phyloP scores from a whole-genome alignment of 176 grass and related monocot species.

The Cenchrus americanus region DNA sequence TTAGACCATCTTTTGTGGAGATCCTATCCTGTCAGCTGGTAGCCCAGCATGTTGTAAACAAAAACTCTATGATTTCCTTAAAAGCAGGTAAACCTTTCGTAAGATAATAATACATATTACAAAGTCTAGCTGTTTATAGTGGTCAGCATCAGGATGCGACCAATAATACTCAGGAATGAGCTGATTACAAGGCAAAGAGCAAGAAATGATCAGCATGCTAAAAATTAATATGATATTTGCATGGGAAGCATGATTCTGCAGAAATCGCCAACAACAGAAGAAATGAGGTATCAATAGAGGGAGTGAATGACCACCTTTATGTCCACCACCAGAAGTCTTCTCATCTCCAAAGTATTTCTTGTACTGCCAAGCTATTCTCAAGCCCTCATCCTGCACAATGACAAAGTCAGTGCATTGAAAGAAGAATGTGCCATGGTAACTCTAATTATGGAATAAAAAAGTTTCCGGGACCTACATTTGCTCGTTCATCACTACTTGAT shows the following conservation, averaged over 20 bases:
- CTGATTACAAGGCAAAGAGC: background rate
- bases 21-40: too few relatives aligned
- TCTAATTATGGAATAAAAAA: background rate
- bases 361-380: slow-evolving; percentile 98
- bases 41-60: too few relatives aligned
- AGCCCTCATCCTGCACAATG: slow-evolving; percentile 66
- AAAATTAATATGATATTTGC: background rate
- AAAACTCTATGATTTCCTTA: too few relatives aligned
- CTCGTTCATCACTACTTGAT: slow-evolving; percentile 36
- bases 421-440: background rate
- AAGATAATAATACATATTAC: too few relatives aligned
- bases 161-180: background rate
- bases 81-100: too few relatives aligned
- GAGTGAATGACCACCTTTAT: slow-evolving; percentile 46
- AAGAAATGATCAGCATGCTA: background rate
- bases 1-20: too few relatives aligned
- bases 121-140: background rate
- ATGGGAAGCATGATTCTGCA: background rate
- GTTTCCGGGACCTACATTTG: slow-evolving; percentile 42
- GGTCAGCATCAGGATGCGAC: background rate
- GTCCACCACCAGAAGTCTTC: slow-evolving; percentile 46
- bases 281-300: background rate
- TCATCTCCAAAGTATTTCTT: slow-evolving; percentile 91
- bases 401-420: slow-evolving; percentile 23
- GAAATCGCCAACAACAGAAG: slow-evolving; percentile 13